A percentile compares a stretch with the other conserved stretches of the same genome.
These are phyloP conservation scores for Pyrus betulifolia DNA, from an alignment of 306 rosid genomes.

Conservation along the genomic window DNA sequence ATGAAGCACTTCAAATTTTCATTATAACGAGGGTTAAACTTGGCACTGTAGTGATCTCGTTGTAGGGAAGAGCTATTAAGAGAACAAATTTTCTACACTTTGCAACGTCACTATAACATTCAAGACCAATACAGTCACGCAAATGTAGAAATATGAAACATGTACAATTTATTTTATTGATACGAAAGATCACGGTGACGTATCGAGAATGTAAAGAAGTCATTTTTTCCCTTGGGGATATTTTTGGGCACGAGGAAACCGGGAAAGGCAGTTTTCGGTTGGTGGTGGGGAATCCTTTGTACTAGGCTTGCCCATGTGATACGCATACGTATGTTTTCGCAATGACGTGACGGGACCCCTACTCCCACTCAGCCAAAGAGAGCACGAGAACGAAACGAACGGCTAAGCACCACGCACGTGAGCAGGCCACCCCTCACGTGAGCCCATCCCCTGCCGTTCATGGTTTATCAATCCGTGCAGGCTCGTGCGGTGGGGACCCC, in stretches of 20 bases:
- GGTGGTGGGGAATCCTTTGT: not conserved
- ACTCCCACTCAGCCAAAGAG: not conserved
- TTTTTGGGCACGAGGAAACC: not conserved
- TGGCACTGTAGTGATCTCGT: too few relatives aligned
- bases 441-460: slow-evolving; percentile 40
- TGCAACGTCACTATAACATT: too few relatives aligned
- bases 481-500: slow-evolving; percentile 68
- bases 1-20: too few relatives aligned
- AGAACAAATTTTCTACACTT: not conserved
- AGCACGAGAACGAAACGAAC: not conserved
- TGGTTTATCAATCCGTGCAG: slow-evolving; percentile 5
- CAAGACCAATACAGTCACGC: too few relatives aligned
- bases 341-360: slow-evolving; percentile 32
- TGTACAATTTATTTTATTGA: too few relatives aligned
- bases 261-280: not conserved
- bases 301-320: slow-evolving; percentile 10
- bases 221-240: not conserved
- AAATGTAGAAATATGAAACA: too few relatives aligned
- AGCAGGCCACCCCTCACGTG: slow-evolving; percentile 41
- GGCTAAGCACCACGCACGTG: slow-evolving; percentile 39
- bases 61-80: too few relatives aligned
- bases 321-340: slow-evolving; percentile 15
- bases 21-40: too few relatives aligned
- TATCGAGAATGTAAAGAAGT: not conserved
- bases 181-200: too few relatives aligned